Evolutionary conservation across 768 basidiomycete species (phyloP), one percentile per base, ranked within the genome.

Genomic region (Cyclocybe aegerita): DNA sequence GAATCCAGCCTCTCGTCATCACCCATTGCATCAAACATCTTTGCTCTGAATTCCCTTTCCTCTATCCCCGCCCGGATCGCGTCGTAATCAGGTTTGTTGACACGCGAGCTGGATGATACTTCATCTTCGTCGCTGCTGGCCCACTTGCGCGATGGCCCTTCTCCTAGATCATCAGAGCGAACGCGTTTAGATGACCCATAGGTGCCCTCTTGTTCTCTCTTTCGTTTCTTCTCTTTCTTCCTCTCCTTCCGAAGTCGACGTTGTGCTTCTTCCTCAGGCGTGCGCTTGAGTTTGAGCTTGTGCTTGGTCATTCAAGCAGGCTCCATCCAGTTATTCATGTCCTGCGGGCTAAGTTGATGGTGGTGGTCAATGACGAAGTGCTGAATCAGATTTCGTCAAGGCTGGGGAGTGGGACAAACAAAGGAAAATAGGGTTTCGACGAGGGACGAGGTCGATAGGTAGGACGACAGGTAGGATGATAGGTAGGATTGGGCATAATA

Each of bases 1-100:
- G 73, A 73, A 52, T 88, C 85, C 31, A 89, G 62, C 37, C 82
- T 73, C 50, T 86, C 84, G 53, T 93, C 90, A 30, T 90, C 88
- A 39, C 76, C 85, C 60, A 88, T 71, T 8, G 86, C 88, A 39
- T 77, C 81, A 57, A 81, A 81, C 73, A 93, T 75, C 70, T 84
- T 92, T 57, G 88, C 85, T 38, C 79, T 73, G 64, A 91, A 94
- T 29, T 69, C 70, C 49, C 73, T 65, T 43, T 90, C 86, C 53
- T 91, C 89, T 30, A 81, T 54, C 50, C 83, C 78, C 0, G 77
- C 77, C 17, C 65, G 68, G 7, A 82, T 70, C 33, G 71, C 59
- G 15, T 83, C 83, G 54, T 75, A 72, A 62, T 79, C 77, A 17
- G 65, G 64, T 47, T 72, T 71, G 29, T 59, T 56, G 15, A 52